Base-by-base conservation (phyloP, 1,284 basidiomycete genomes). In the Apiotrichum mycotoxinovorans region DNA sequence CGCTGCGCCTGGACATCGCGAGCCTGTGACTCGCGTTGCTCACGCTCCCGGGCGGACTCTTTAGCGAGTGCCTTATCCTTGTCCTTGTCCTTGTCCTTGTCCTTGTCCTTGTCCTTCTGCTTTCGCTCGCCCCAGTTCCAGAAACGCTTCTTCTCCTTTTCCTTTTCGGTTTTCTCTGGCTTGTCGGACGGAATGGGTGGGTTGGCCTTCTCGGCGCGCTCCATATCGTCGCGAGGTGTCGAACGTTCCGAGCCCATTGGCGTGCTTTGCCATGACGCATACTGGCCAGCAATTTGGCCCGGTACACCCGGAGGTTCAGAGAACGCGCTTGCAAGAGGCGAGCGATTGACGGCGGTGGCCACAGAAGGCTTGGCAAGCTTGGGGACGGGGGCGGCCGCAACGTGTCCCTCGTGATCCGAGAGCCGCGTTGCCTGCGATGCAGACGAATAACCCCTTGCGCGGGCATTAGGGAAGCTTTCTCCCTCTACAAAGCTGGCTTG, bases 271-370 rank as follows among this genome's bases (percentile, higher is more conserved):
- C 46, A 48, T 14, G 46, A 48, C 2, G 27, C 8, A 20, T 50
- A 40, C 23, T 49, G 44, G 20, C n/a, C 40, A 10, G n/a, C 8
- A 10, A 20, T 10, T 43, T 38, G 47, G 5, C 9, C 27, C 12
- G 45, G 8, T 18, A 27, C 12, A 2, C n/a, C n/a, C n/a, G 40
- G 27, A 5, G 51, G 54, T 18, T 57, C 44, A 1, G 54, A 51
- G 43, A 58, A 60, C 17, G 62, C 25, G 51, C 59, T 53, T 18
- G 30, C 54, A 14, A 63, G 48, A 22, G 65, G 63, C 10, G 61
- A 63, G 2, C 58, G 23, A 22, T 10, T 20, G 1, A 53, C 2
- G 11, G 30, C 42, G 8, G 43, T 18, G 3, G 48, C 34, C 3
- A 46, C 23, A 4, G 33, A 18, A 15, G 43, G 55, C 43, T 66